A percentile compares a stretch with the other conserved stretches of the same genome.
These are phyloP conservation scores for Oenanthe javanica DNA, from an alignment of 140 eudicot genomes.

Conservation along the genomic window DNA sequence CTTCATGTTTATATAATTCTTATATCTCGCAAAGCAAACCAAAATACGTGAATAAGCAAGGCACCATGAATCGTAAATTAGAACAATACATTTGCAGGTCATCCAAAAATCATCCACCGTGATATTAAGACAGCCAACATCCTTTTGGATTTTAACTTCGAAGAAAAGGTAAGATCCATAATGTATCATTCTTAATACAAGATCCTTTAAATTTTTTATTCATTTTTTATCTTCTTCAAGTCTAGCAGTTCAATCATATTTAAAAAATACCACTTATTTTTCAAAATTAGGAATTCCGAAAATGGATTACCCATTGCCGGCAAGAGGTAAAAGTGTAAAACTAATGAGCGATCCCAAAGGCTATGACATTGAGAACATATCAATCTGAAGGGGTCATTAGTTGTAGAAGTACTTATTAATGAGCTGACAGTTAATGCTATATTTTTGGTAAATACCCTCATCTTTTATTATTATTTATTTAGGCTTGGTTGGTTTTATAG, in stretches of 20 bases:
- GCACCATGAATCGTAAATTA: background rate
- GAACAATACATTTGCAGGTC: conserved; percentile 39
- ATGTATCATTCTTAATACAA: background rate
- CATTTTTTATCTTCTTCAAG: background rate
- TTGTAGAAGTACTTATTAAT: background rate
- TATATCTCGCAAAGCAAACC: background rate
- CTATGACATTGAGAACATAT: background rate
- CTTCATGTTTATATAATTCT: background rate
- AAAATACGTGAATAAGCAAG: background rate
- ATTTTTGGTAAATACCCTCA: background rate
- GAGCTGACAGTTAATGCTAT: background rate
- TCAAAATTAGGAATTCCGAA: background rate
- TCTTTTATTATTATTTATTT: background rate
- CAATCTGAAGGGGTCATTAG: background rate
- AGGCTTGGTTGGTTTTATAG: conserved; percentile 27
- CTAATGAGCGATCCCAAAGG: background rate
- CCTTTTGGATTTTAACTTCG: conserved; percentile 76
- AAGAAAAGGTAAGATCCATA: conserved; percentile 57
- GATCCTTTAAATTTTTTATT: background rate
- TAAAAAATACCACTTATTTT: background rate
- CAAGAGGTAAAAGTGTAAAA: background rate
- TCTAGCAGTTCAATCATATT: background rate
- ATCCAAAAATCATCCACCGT: conserved; percentile 92
- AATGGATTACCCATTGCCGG: background rate
- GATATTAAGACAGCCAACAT: conserved; percentile 91